phyloP scores from a whole-genome alignment of 2,329 filamentous ascomycete species.

The Alternaria brassicae region DNA sequence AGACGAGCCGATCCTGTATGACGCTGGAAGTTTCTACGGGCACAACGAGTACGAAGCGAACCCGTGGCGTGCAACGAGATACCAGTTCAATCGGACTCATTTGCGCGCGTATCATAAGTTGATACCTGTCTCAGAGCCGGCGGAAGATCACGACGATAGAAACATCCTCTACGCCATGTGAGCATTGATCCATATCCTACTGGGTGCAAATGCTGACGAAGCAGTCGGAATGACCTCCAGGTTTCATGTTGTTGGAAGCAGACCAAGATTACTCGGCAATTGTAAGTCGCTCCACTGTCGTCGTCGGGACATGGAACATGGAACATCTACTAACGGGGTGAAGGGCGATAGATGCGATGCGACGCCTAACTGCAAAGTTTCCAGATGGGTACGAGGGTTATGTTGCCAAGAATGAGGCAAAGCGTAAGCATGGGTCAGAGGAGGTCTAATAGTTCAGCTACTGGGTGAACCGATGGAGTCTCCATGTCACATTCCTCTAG shows the following conservation, averaged over 20 bases:
- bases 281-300: background rate
- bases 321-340: rapidly evolving
- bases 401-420: background rate
- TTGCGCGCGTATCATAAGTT: background rate
- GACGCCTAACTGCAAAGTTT: background rate
- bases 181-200: background rate
- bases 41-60: background rate
- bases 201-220: background rate
- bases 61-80: background rate
- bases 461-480: too few species aligned
- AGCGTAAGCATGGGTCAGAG: background rate
- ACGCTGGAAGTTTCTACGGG: background rate
- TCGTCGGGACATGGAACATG: too few species aligned
- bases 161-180: background rate
- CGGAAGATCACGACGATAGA: background rate
- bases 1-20: background rate
- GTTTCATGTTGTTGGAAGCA: background rate
- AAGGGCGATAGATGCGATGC: background rate
- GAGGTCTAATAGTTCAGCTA: too few species aligned
- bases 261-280: background rate
- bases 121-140: background rate
- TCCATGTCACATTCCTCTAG: too few species aligned
- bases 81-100: background rate
- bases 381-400: background rate
- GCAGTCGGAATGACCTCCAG: background rate